Evolutionary conservation across 495 filamentous ascomycete species (phyloP), one percentile per base, ranked within the genome.

Genomic region (Penicillium goetzii): DNA sequence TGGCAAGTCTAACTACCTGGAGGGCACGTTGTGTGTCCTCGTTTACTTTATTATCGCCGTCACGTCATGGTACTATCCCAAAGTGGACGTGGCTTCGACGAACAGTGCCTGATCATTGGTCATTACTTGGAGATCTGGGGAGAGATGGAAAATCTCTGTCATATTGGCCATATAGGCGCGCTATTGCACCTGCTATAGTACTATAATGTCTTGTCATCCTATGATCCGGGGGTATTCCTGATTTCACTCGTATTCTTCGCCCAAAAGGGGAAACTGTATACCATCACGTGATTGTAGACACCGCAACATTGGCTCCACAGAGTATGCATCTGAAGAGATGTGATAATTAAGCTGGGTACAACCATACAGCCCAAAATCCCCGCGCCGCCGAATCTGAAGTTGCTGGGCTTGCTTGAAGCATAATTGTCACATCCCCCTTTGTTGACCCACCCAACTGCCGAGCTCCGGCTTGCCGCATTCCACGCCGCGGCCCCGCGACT

Each of bases 1-100:
- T 74, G 86, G 89, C 61, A 92, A 91, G 76, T 88, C 83, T 32
- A 93, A 93, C 65, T 95, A 91, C 62, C 78, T 95, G 11, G 91
- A 95, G 75, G 91, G 91, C 4, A 82, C 85, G 26, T 77, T 93
- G 26, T 94, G 90, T 69, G 85, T 96, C 10, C 59, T 83, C 25
- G 77, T 83, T 6, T 85, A 86, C 64, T 69, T 85, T 10, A 84
- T 85, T 47, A 82, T 85, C 60, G 84, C 82, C 3, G 79, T 86
- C 41, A 74, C 80, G 5, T 78, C 81, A 5, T 84, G 80, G 80
- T 84, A 80, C 58, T 83, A 83, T 64, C 82, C 82, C 10, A 62
- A 67, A 19, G 75, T 76, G 25, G 62, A 73, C 19, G 25, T 61
- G 0, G 64, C 71, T 12, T 64, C 71, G 28, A 67, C 73, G 1